phyloP scores from a whole-genome alignment of 345 rosid genomes.

The Eucalyptus erythrocorys region DNA sequence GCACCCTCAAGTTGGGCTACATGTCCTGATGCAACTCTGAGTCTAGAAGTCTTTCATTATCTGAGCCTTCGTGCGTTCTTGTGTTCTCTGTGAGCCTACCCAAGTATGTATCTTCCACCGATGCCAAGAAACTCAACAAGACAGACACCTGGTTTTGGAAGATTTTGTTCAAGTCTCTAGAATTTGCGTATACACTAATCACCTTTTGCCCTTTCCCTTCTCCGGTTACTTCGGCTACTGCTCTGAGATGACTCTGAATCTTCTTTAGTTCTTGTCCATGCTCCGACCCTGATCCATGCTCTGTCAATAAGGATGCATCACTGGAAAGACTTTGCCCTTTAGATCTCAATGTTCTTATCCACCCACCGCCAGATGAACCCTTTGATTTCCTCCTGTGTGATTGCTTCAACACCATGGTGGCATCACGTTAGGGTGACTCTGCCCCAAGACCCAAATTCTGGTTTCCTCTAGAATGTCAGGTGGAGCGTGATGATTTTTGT shows the following conservation, averaged over 20 bases:
- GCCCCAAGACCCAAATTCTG: background rate
- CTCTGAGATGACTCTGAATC: background rate
- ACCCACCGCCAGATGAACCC: background rate
- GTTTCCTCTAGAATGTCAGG: slow-evolving; percentile 3
- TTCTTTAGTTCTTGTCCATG: background rate
- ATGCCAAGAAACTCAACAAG: background rate
- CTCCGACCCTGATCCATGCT: background rate
- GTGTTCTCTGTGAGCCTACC: background rate
- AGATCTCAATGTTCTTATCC: slow-evolving; percentile 5
- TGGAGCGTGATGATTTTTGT: background rate
- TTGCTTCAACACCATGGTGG: slow-evolving; percentile 3
- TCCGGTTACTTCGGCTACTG: background rate
- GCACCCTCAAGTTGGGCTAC: background rate
- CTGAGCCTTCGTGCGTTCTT: background rate
- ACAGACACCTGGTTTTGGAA: background rate
- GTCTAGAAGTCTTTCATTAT: background rate
- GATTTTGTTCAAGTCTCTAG: background rate
- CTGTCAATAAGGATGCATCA: background rate
- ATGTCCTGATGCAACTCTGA: background rate
- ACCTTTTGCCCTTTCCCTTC: background rate
- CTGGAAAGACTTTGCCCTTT: slow-evolving; percentile 2
- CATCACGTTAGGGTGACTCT: slow-evolving; percentile 5
- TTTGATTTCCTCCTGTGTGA: background rate
- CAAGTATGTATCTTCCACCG: background rate
- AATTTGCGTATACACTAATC: background rate